Conservation (phyloP, 306 rosid species). For the Fagus crenata region DNA sequence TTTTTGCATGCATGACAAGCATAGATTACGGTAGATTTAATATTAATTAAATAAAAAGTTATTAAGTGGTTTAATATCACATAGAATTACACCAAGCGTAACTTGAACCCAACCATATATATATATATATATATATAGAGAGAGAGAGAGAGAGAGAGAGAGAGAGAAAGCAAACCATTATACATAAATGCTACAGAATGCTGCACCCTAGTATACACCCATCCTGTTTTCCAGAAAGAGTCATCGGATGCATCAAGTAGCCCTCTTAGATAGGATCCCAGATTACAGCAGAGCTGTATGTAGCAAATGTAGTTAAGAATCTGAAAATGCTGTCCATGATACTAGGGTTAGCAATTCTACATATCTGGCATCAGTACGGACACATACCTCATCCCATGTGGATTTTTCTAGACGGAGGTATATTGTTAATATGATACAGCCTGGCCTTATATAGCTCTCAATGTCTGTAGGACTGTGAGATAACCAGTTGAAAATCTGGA, state of each 20-base stretch:
- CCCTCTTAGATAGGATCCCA: slow-evolving; percentile 62
- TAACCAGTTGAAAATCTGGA: slow-evolving; percentile 71
- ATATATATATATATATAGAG: too few relatives aligned
- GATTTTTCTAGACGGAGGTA: slow-evolving; percentile 61
- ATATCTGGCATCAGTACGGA: slow-evolving; percentile 22
- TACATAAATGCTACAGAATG: slow-evolving; percentile 65
- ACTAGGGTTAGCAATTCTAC: slow-evolving; percentile 5
- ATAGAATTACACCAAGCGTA: too few relatives aligned
- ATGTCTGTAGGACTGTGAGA: slow-evolving; percentile 76
- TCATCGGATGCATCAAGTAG: slow-evolving; percentile 61
- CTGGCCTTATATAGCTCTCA: slow-evolving; percentile 87
- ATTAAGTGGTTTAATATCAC: too few relatives aligned
- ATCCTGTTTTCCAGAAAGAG: slow-evolving; percentile 85
- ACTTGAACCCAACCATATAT: too few relatives aligned
- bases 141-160: neutral
- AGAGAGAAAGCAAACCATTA: slow-evolving; percentile 57
- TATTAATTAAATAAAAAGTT: too few relatives aligned
- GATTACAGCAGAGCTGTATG: slow-evolving; percentile 64
- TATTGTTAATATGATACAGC: slow-evolving; percentile 72
- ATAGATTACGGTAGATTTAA: too few relatives aligned
- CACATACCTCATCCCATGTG: slow-evolving; percentile 75
- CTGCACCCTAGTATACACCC: slow-evolving; percentile 70
- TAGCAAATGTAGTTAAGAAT: slow-evolving; percentile 8
- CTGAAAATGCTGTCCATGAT: slow-evolving; percentile 4
- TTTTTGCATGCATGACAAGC: too few relatives aligned